These are phyloP conservation scores for Allium sativum DNA, from an alignment of 106 monocot genomes.

Conservation along the genomic window DNA sequence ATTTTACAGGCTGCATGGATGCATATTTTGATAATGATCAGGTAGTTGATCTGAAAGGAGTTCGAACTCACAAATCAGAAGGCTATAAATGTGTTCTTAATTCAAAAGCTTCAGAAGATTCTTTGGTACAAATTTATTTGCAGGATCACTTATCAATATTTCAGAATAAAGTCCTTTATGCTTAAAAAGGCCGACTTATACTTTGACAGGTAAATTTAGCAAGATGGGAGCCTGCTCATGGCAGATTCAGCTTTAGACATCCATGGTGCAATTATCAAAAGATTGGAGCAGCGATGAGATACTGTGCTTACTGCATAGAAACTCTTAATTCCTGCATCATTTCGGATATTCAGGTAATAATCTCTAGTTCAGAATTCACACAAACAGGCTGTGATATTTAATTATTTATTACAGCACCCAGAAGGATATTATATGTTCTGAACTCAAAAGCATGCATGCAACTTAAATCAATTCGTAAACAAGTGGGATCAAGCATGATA, in stretches of 20 bases:
- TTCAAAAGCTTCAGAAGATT: constrained; percentile 56
- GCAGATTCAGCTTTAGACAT: constrained; percentile 25
- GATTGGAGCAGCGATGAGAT: constrained; percentile 27
- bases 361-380: not conserved
- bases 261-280: constrained; percentile 39
- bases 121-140: constrained; percentile 12
- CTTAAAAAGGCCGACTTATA: too few species aligned
- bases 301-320: constrained; percentile 33
- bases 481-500: too few species aligned
- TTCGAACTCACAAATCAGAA: constrained; percentile 14
- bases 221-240: constrained; percentile 42
- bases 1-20: constrained; percentile 24
- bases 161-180: not conserved
- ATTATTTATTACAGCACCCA: too few species aligned
- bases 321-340: constrained; percentile 21
- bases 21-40: constrained; percentile 22
- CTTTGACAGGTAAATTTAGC: constrained; percentile 28
- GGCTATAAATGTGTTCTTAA: constrained; percentile 53
- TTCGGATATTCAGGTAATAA: constrained; percentile 1
- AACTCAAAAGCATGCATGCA: too few species aligned
- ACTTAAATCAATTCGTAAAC: too few species aligned
- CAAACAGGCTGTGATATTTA: too few species aligned
- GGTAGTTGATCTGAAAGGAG: constrained; percentile 1
- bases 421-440: too few species aligned
- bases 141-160: not conserved